Evolutionary conservation across 176 grass and related monocot species (phyloP), one percentile per base, ranked within the genome.

Genomic region (Tillandsia leiboldiana): DNA sequence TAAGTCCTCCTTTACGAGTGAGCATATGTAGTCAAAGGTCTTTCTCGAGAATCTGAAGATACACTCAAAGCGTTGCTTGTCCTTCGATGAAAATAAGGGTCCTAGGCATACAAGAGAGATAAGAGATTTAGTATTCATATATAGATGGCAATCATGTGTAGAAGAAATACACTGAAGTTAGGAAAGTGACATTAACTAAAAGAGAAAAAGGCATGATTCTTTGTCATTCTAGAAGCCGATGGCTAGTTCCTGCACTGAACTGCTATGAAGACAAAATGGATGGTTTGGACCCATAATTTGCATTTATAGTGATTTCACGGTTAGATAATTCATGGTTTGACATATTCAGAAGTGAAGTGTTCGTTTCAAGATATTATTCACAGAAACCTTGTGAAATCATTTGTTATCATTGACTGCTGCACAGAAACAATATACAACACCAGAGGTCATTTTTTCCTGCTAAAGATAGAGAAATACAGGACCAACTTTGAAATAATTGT

Each of bases 31-130:
- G 72, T 89, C 61, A 22, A 89, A 89, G 10, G 87, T 84, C 81
- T 14, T 85, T 72, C 82, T 89, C 50, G 87, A 73, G 79, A 89
- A 82, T 82, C 85, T 89, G 22, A 89, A 85, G 48, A 89, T 2
- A 66, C 56, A 79, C 72, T 85, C 75, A 47, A 89, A 89, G 76
- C 51, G 75, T 12, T 63, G 82, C 71, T 63, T 26, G 4, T 79
- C 72, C 69, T 82, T 73, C 2, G 49, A 65, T 62, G 67, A 62
- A 76, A 79, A 85, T 73, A 85, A 76, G 3, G 64, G 69, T 64
- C 82, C 87, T 89, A 48, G 20, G 52, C 61, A 82, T 13, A 58
- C 56, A 61, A 5, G 22, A 61, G 22, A 61, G 1, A 61, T 9
- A 20, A 59, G 56, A 18, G 15, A 61, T 23, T 61, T 18, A 15